These are phyloP conservation scores for Plasmodium gallinaceum DNA, from an alignment of 169 alveolate species.

Conservation along the genomic window DNA sequence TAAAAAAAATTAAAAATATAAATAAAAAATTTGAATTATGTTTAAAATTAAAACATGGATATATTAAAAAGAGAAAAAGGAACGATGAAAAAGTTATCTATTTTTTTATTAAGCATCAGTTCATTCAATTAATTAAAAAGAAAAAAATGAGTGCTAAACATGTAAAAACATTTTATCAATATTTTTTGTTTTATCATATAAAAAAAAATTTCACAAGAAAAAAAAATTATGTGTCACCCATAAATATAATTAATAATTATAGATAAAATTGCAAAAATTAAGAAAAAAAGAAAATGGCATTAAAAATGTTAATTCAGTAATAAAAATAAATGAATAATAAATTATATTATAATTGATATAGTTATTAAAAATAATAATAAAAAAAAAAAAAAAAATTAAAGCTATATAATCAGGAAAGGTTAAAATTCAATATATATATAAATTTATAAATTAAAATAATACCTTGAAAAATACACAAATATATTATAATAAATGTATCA, in stretches of 20 bases:
- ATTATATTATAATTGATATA: no score
- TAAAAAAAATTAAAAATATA: not conserved
- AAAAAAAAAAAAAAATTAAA: not conserved
- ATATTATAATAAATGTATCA: no score
- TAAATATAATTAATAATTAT: constrained; percentile 18
- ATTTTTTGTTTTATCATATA: constrained; percentile 70
- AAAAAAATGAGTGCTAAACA: constrained; percentile 23
- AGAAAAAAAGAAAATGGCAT: constrained; percentile 9
- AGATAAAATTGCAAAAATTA: not conserved
- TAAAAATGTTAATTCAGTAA: not conserved
- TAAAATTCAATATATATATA: not conserved
- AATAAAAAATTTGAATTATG: constrained; percentile 43
- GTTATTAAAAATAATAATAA: not conserved
- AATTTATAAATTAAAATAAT: no score
- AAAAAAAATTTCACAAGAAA: constrained; percentile 56
- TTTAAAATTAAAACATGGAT: constrained; percentile 15
- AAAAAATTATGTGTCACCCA: constrained; percentile 69
- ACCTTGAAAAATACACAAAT: no score
- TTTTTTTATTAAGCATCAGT: constrained; percentile 48
- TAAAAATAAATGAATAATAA: not conserved
- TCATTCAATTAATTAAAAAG: constrained; percentile 9
- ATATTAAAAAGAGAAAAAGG: constrained; percentile 44
- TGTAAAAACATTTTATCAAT: constrained; percentile 65
- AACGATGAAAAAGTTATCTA: constrained; percentile 48
- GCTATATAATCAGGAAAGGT: not conserved